Percentiles rank a stretch among this genome's conserved stretches.
These are phyloP conservation scores for Saccharomycopsis sp. DNA, from an alignment of 805 yeast species.

Conservation along the genomic window DNA sequence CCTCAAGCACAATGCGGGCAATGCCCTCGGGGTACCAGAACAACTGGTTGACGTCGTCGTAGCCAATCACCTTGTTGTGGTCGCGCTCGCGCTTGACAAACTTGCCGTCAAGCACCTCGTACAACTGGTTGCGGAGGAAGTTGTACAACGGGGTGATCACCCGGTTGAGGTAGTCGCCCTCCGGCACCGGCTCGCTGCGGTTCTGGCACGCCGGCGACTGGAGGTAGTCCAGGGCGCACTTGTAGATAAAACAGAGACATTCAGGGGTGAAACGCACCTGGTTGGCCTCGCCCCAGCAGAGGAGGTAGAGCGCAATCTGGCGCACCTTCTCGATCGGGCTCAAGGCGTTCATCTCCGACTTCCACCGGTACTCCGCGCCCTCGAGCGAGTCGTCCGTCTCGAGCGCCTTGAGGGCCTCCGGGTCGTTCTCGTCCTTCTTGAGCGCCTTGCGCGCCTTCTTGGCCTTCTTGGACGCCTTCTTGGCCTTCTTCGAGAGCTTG, in stretches of 20 bases:
- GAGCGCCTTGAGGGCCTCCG: slow-evolving; percentile 52
- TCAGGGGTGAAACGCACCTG: slow-evolving; percentile 85
- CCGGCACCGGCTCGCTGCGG: slow-evolving; percentile 41
- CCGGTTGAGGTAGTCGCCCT: slow-evolving; percentile 83
- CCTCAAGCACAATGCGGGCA: slow-evolving; percentile 82
- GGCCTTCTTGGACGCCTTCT: slow-evolving; percentile 74
- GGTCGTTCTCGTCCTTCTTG: slow-evolving; percentile 55
- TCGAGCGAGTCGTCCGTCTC: slow-evolving; percentile 83
- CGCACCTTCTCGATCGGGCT: slow-evolving; percentile 52
- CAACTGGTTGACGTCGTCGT: slow-evolving; percentile 96
- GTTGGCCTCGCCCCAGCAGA: slow-evolving; percentile 75
- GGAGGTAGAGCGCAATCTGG: slow-evolving; percentile 56
- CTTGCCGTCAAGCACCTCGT: slow-evolving; percentile 45
- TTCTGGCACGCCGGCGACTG: slow-evolving; percentile 87
- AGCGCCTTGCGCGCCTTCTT: slow-evolving; percentile 68
- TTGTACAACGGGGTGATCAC: slow-evolving; percentile 83
- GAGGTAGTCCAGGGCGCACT: slow-evolving; percentile 89
- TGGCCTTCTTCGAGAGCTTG: slow-evolving; percentile 68
- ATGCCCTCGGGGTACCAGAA: slow-evolving; percentile 99
- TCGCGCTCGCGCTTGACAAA: slow-evolving; percentile 62
- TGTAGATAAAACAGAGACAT: slow-evolving; percentile 87
- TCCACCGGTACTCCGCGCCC: slow-evolving; percentile 86
- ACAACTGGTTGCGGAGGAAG: slow-evolving; percentile 64
- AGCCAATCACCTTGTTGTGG: slow-evolving; percentile 68
- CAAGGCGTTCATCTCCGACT: slow-evolving; percentile 48